Base-by-base conservation (phyloP, 2,329 filamentous ascomycete species). In the Boeremia exigua region DNA sequence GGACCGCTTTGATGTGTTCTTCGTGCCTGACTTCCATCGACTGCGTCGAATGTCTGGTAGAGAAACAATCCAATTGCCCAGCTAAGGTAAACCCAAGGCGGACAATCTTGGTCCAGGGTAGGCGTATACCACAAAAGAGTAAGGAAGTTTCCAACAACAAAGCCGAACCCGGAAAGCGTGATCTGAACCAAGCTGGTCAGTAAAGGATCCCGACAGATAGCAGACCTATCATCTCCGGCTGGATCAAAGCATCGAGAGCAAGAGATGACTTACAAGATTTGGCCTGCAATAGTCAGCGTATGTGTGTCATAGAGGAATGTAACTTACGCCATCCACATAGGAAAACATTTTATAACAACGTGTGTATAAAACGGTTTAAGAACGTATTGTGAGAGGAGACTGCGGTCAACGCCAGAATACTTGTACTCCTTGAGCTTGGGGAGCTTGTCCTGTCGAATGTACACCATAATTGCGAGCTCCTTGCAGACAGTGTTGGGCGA, bases 1-100 rank as follows among this genome's bases (percentile, higher is more conserved):
- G 95, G 95, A 11, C 95, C 94, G 72, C 91, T 96, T 75, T 98
- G 95, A 65, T 84, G 87, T 17, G 95, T 99, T 73, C 95, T 88
- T 70, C 94, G 87, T 5, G 95, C 95, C 76, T 99, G 95, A 28
- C 89, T 85, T 48, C 95, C 95, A 77, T 99, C 95, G 25, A 98
- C 92, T 2, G 94, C 95, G 78, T 99, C 95, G 78, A 99, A 97
- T 1, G 94, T 98, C 84, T 99, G 95, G 78, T 99, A 99, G 47
- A 98, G 77, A 75, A 98, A 97, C 63, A 99, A 79, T 2, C 95
- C 95, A 29, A 90, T 77, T 4, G 93, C 89, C 91, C 93, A 99
- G 69, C 87, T 90, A 64, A 89, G 90, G 81, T 99, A 99, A 14
- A 99, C 94, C 95, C 95, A 99, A 1, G 86, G 75, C 9, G 95